Evolutionary conservation across 768 basidiomycete species (phyloP), one percentile per base, ranked within the genome.

Genomic region (Favolaschia claudopus): DNA sequence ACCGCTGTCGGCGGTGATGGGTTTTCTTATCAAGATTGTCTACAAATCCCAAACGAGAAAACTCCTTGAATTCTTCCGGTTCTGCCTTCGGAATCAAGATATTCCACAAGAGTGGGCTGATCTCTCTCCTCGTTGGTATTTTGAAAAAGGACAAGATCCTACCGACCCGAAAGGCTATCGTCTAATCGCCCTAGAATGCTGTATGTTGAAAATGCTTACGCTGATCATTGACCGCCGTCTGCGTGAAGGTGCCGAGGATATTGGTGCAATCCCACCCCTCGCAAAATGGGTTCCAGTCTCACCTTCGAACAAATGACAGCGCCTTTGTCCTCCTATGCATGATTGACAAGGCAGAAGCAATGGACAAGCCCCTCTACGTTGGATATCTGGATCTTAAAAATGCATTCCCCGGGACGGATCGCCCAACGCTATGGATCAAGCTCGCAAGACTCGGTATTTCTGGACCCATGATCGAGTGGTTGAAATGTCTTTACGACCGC

Each of bases 131-230:
- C 3, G 32, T 59, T 39, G 62, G 56, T 1, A 56, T 63, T 17
- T 52, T 63, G 7, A 69, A 69, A 40, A 44, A 25, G 5, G 59
- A 54, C 3, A 63, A 47, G 57, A 48, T n/a, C 49, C 44, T 1
- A 12, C 15, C 6, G 48, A 58, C 1, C 44, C 67, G 0, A 31
- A 49, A 2, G 60, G 48, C 60, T 72, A 70, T 47, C 49, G 67
- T 5, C 53, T 58, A 0, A 66, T 72, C 19, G 67, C 64, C 0
- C 55, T 72, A 3, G 69, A 72, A 47, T 65, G 66, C 46, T 67
- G 63, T 54, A 45, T 69, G 20, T 52, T 69, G 15, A 71, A 71
- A 39, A 43, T 63, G 7, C 51, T 71, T 33, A 45, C 43, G 7
- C 43, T 45, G 6, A 43, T 53, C 27, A 53, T 53, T 22, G 51